Conservation (phyloP, 1,284 basidiomycete species). For the Austroboletus olivaceoglutinosus region DNA sequence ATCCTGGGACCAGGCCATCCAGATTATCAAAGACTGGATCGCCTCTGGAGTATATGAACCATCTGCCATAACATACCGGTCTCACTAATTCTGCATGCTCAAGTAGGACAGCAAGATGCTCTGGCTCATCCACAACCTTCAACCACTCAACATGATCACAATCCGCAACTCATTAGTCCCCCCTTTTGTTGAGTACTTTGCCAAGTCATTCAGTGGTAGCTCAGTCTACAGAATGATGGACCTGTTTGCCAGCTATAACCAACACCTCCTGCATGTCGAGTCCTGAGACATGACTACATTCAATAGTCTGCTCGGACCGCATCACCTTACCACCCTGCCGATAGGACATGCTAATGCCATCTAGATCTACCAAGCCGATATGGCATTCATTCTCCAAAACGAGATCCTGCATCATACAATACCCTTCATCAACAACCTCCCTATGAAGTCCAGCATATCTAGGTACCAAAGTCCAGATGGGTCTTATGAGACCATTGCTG, state of each 20-base stretch:
- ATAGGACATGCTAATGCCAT: no score
- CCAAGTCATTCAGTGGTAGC: constrained; percentile 9
- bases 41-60: constrained; percentile 31
- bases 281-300: no score
- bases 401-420: background rate
- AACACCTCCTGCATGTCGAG: no score
- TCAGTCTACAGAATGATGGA: constrained; percentile 14
- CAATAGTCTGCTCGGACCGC: no score
- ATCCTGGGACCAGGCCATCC: constrained; percentile 5
- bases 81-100: constrained; percentile 41
- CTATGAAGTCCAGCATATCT: no score
- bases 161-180: constrained; percentile 16
- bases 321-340: no score
- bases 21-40: constrained; percentile 24
- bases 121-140: constrained; percentile 25
- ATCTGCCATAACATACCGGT: constrained; percentile 35
- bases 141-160: constrained; percentile 30
- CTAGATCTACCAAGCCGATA: no score
- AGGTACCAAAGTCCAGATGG: no score
- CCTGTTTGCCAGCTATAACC: constrained; percentile 9
- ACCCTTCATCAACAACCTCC: background rate
- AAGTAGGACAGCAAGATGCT: constrained; percentile 29
- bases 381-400: background rate
- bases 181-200: no score
- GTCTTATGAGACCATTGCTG: background rate